Conservation (phyloP, 2,329 filamentous ascomycete species). For the Fusarium setosum region DNA sequence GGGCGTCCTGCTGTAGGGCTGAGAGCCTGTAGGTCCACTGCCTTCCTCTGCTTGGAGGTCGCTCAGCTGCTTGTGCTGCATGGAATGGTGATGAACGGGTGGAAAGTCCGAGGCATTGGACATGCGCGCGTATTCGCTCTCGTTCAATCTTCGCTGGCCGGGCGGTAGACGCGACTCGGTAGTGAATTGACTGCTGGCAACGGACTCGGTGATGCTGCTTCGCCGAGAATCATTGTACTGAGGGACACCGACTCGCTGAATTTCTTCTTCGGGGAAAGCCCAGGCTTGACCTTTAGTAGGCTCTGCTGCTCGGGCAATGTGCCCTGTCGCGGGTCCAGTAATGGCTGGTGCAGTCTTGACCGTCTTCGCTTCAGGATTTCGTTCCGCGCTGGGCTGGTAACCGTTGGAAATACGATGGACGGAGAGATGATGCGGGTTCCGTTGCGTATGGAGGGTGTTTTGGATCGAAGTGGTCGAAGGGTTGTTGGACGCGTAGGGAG, state of each 20-base stretch:
- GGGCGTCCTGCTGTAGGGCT: conserved; percentile 85
- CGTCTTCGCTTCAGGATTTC: conserved; percentile 66
- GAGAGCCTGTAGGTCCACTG: conserved; percentile 63
- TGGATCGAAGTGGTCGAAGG: conserved; percentile 81
- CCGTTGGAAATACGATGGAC: conserved; percentile 73
- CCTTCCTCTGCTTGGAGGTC: conserved; percentile 72
- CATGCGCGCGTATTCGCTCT: conserved; percentile 64
- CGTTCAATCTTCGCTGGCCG: conserved; percentile 79
- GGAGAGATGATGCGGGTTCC: conserved; percentile 67
- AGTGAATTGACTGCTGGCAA: conserved; percentile 84
- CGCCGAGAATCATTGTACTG: conserved; percentile 74
- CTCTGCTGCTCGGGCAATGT: conserved; percentile 77
- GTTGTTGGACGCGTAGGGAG: conserved; percentile 81
- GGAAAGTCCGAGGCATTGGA: conserved; percentile 67
- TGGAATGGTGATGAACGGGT: conserved; percentile 76
- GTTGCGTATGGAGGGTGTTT: conserved; percentile 74
- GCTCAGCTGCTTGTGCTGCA: conserved; percentile 79
- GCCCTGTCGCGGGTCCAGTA: conserved; percentile 74
- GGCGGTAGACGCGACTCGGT: conserved; percentile 77
- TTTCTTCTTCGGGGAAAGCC: conserved; percentile 83
- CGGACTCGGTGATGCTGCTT: conserved; percentile 81
- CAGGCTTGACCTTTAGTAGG: conserved; percentile 86
- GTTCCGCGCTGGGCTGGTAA: conserved; percentile 70
- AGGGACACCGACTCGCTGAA: conserved; percentile 61
- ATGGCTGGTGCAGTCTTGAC: conserved; percentile 80